phyloP scores from a whole-genome alignment of 129 eudicot species.

The Kitagawia praeruptora region DNA sequence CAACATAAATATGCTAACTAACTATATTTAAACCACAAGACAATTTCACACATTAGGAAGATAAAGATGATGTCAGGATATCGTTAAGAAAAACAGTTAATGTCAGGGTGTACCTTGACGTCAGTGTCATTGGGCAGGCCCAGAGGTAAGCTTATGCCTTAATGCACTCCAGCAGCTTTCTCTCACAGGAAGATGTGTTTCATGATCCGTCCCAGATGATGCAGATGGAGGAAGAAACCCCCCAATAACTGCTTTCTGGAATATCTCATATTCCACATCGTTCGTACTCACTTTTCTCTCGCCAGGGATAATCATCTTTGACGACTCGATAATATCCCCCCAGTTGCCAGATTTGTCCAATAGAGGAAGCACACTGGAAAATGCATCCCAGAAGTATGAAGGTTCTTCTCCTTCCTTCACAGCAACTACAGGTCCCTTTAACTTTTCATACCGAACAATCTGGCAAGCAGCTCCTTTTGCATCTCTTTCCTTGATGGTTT shows the following conservation, averaged over 20 bases:
- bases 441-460: slow-evolving; percentile 66
- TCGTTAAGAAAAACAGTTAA: not conserved
- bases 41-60: not conserved
- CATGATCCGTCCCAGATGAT: slow-evolving; percentile 53
- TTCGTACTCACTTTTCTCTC: slow-evolving; percentile 48
- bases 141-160: slow-evolving; percentile 52
- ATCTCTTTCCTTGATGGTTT: slow-evolving; percentile 60
- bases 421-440: slow-evolving; percentile 45
- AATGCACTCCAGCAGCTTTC: slow-evolving; percentile 65
- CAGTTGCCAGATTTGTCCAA: slow-evolving; percentile 27
- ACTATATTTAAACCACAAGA: not conserved
- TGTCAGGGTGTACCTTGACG: slow-evolving; percentile 37
- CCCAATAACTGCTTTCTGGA: slow-evolving; percentile 53
- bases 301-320: slow-evolving; percentile 30
- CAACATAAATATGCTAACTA: not conserved
- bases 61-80: not conserved
- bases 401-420: slow-evolving; percentile 79
- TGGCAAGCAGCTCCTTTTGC: slow-evolving; percentile 79
- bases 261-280: slow-evolving; percentile 59
- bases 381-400: slow-evolving; percentile 61
- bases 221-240: slow-evolving; percentile 67
- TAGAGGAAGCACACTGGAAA: slow-evolving; percentile 38
- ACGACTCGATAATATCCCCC: slow-evolving; percentile 23
- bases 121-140: slow-evolving; percentile 29
- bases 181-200: slow-evolving; percentile 62